A percentile compares a stretch with the other conserved stretches of the same genome.
Conservation (phyloP, 139 green algal genomes). For the Coccomyxa sp. region DNA sequence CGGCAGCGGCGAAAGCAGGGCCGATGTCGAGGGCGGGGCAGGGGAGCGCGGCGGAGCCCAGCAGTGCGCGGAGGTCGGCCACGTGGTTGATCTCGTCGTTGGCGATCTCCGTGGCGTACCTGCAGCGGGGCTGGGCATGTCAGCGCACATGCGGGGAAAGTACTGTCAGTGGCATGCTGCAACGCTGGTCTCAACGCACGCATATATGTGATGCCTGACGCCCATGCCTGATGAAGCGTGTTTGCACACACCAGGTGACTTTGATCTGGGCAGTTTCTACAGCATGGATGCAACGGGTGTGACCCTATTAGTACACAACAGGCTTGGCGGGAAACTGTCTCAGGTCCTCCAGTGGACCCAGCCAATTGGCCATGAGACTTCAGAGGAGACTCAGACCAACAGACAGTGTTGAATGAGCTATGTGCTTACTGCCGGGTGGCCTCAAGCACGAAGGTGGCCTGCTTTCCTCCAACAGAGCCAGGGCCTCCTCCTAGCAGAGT, state of each 20-base stretch:
- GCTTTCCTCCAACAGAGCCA: neutral
- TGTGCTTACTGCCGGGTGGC: neutral
- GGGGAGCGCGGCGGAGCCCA: slow-evolving; percentile 24
- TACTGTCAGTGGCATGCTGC: neutral
- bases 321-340: neutral
- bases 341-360: neutral
- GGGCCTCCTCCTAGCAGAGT: neutral
- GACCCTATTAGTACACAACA: neutral
- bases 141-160: neutral
- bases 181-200: neutral
- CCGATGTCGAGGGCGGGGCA: slow-evolving; percentile 34
- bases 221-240: neutral
- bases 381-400: neutral
- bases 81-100: slow-evolving; percentile 40
- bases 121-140: neutral
- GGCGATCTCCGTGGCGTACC: slow-evolving; percentile 8
- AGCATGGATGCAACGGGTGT: neutral
- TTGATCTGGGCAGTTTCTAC: no score
- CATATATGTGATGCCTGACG: neutral
- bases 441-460: slow-evolving; percentile 1
- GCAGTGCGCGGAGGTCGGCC: slow-evolving; percentile 14
- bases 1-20: slow-evolving; percentile 28
- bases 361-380: neutral
- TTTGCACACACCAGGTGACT: no score
- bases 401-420: neutral